Evolutionary conservation across 139 green algal species (phyloP).

Genomic region (Spirogloea muscicola): DNA sequence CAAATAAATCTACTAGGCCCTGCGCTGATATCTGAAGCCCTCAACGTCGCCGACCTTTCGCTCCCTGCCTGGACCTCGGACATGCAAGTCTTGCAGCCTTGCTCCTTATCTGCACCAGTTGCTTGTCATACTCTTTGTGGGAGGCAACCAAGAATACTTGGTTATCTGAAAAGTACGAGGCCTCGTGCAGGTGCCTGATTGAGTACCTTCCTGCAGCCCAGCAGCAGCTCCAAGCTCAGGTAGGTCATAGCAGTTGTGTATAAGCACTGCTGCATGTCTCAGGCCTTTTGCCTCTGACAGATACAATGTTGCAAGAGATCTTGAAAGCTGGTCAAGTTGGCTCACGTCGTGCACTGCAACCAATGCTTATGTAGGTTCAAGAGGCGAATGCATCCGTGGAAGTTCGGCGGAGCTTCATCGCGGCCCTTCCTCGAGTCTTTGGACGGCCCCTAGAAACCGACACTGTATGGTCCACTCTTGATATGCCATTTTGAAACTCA

Average conservation of each 20-base stretch:
- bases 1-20: too few species aligned
- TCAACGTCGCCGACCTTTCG: too few species aligned
- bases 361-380: neutral
- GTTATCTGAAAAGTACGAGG: too few species aligned
- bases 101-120: too few species aligned
- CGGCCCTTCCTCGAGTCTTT: constrained; percentile 9
- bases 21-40: too few species aligned
- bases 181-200: neutral
- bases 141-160: too few species aligned
- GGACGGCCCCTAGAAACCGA: constrained; percentile 22
- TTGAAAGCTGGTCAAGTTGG: neutral
- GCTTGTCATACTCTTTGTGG: too few species aligned
- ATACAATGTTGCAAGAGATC: neutral
- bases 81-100: too few species aligned
- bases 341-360: neutral
- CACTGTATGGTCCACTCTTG: too few species aligned
- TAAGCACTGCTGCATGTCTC: neutral
- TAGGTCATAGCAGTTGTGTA: neutral
- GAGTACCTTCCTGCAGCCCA: constrained; percentile 7
- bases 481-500: too few species aligned
- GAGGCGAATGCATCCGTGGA: neutral
- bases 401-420: constrained; percentile 2
- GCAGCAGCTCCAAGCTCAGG: constrained; percentile 4
- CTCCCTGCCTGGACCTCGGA: too few species aligned
- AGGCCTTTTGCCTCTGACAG: neutral